A percentile compares a stretch with the other conserved stretches of the same genome.
Evolutionary conservation across 2,329 filamentous ascomycete species (phyloP).

Genomic region (Monilinia laxa): DNA sequence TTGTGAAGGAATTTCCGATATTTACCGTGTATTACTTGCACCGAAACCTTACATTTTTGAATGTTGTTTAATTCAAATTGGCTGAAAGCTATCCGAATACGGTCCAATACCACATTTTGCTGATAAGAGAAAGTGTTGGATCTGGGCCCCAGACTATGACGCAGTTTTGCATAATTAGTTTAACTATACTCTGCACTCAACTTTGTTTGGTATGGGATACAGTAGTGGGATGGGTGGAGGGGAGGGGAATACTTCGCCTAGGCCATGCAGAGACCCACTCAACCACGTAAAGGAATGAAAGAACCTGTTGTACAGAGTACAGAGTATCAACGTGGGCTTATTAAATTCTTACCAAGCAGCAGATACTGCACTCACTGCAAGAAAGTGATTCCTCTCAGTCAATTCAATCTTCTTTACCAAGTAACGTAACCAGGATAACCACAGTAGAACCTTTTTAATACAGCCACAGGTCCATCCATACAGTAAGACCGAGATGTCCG

Average conservation of each 20-base stretch:
- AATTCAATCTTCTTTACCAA: background rate
- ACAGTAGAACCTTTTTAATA: background rate
- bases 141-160: background rate
- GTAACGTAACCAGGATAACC: background rate
- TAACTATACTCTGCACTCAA: background rate
- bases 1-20: background rate
- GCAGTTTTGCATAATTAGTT: slow-evolving; percentile 10
- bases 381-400: slow-evolving; percentile 5
- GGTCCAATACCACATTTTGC: background rate
- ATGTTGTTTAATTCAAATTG: background rate
- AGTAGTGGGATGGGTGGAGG: background rate
- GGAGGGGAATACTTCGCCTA: background rate
- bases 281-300: slow-evolving; percentile 11
- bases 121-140: slow-evolving; percentile 11
- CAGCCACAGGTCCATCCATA: background rate
- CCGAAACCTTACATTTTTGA: background rate
- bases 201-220: background rate
- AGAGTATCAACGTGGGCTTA: no score
- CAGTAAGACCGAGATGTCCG: background rate
- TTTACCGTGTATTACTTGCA: background rate
- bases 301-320: background rate
- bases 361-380: background rate
- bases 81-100: background rate
- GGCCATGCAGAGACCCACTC: slow-evolving; percentile 2
- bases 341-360: background rate